Percentiles rank a stretch among this genome's conserved stretches.
Evolutionary conservation across 1,284 basidiomycete species (phyloP).

Genomic region (Sporisorium sorghi): DNA sequence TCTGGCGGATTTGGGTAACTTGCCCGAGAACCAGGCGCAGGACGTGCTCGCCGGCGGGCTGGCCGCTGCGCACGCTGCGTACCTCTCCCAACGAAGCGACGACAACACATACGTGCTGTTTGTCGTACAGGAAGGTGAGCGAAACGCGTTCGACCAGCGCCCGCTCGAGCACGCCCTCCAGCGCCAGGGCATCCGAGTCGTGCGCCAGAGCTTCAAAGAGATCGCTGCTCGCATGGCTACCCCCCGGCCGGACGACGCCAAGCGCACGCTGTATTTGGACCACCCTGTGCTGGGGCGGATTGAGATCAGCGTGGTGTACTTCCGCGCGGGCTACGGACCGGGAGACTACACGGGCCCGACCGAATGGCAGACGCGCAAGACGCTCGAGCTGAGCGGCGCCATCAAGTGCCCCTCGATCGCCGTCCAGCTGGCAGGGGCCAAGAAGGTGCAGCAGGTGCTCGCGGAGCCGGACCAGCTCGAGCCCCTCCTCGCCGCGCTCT

Average conservation of each 20-base stretch:
- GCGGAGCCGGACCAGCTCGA: slow-evolving; percentile 81
- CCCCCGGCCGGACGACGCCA: slow-evolving; percentile 2
- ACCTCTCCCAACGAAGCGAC: slow-evolving; percentile 70
- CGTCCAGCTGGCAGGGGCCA: slow-evolving; percentile 91
- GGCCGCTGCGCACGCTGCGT: slow-evolving; percentile 82
- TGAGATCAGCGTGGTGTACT: slow-evolving; percentile 87
- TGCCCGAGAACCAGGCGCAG: slow-evolving; percentile 82
- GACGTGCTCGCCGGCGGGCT: slow-evolving; percentile 80
- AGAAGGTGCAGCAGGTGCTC: slow-evolving; percentile 94
- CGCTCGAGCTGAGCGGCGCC: slow-evolving; percentile 81
- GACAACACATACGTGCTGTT: slow-evolving; percentile 76
- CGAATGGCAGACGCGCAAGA: slow-evolving; percentile 79
- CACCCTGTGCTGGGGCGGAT: slow-evolving; percentile 58
- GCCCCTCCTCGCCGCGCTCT: slow-evolving; percentile 72
- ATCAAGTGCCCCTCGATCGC: slow-evolving; percentile 94
- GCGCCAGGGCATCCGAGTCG: slow-evolving; percentile 69
- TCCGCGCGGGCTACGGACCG: slow-evolving; percentile 87
- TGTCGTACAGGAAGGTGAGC: slow-evolving; percentile 86
- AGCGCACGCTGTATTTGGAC: slow-evolving; percentile 13
- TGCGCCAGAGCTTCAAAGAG: slow-evolving; percentile 55
- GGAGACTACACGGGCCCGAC: slow-evolving; percentile 79
- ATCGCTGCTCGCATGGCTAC: slow-evolving; percentile 24
- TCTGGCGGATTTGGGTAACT: slow-evolving; percentile 73
- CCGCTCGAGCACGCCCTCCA: slow-evolving; percentile 88
- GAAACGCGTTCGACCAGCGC: slow-evolving; percentile 96